Percentiles rank a stretch among this genome's conserved stretches.
Conservation (phyloP, 495 filamentous ascomycete species). For the Hypoxylon trugodes region DNA sequence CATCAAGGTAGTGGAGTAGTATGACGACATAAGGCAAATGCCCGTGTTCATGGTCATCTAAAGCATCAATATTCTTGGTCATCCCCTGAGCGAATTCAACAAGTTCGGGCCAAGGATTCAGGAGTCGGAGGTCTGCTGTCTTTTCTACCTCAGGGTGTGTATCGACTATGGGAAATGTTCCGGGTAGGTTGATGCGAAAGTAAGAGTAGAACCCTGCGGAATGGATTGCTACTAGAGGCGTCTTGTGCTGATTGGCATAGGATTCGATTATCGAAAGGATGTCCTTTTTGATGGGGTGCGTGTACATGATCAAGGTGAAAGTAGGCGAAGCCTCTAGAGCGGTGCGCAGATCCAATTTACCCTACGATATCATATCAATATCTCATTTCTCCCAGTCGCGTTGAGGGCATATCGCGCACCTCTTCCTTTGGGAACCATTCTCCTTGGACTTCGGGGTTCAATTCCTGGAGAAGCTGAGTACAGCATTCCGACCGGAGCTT, state of each 20-base stretch:
- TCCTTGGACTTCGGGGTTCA: conserved; percentile 95
- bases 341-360: conserved; percentile 29
- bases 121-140: conserved; percentile 83
- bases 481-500: conserved; percentile 81
- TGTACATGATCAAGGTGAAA: conserved; percentile 80
- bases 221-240: conserved; percentile 83
- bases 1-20: conserved; percentile 82
- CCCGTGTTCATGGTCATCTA: conserved; percentile 85
- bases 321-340: conserved; percentile 56
- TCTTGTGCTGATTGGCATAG: conserved; percentile 66
- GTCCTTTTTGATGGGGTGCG: conserved; percentile 69
- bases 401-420: conserved; percentile 43
- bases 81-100: conserved; percentile 66
- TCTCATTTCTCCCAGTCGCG: conserved; percentile 21
- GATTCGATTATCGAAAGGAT: conserved; percentile 65
- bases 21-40: conserved; percentile 91
- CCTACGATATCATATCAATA: conserved; percentile 32
- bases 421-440: conserved; percentile 59
- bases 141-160: conserved; percentile 91
- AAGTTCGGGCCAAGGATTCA: conserved; percentile 90
- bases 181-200: conserved; percentile 78
- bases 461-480: conserved; percentile 78
- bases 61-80: conserved; percentile 69
- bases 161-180: conserved; percentile 91
- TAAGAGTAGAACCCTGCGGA: conserved; percentile 89